Base-by-base conservation (phyloP, 2,329 filamentous ascomycete species). In the Pleoardoris graminearum region DNA sequence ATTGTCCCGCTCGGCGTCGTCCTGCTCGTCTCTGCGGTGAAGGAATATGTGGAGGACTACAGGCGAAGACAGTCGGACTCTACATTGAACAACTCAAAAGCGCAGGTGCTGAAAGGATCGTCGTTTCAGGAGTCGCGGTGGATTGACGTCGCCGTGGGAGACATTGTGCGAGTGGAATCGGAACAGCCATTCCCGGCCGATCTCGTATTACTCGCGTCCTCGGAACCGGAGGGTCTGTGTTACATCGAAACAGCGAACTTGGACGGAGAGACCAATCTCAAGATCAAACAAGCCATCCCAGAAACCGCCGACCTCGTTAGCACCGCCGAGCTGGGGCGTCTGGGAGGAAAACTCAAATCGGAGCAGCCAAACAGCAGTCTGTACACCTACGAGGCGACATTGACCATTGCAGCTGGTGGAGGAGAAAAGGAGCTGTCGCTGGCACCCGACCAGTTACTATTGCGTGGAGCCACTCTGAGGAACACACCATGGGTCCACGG, bases 201-300 rank as follows among this genome's bases (percentile, higher is more conserved):
- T 75, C 75, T 99, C 60, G 91, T 97, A 4, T 80, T 99, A 22
- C 79, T 99, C 51, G 92, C 94, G 7, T 96, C 91, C 67, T 97
- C 94, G 6, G 95, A 99, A 72, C 95, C 94, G 1, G 94, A 99
- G 77, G 94, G 94, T 65, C 78, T 99, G 51, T 99, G 94, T 76
- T 99, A 99, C 72, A 97, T 99, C 69, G 94, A 99, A 77, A 99
- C 94, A 1, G 93, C 94, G 21, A 99, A 99, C 70, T 80, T 99
- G 53, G 94, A 99, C 66, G 94, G 94, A 63, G 94, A 99, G 76
- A 99, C 94, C 17, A 99, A 99, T 71, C 78, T 99, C 63, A 99
- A 99, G 77, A 96, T 99, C 77, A 99, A 99, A 77, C 94, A 99
- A 77, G 93, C 87, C 1, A 86, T 97, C 48, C 93, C 94, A 0